Base-by-base conservation (phyloP, 495 filamentous ascomycete species). In the Neurospora sp. region DNA sequence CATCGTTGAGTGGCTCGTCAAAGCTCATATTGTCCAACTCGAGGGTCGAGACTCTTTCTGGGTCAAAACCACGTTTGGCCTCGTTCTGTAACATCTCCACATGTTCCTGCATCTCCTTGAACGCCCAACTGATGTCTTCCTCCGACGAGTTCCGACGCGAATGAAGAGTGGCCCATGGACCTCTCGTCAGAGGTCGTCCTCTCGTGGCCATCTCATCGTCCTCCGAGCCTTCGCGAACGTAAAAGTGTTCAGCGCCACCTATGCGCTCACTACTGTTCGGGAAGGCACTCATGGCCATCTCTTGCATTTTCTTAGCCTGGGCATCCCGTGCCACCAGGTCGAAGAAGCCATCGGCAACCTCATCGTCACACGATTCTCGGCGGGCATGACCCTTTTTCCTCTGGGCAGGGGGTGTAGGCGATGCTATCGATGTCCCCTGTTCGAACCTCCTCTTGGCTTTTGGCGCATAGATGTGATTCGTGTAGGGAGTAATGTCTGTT, bases 291-390 rank as follows among this genome's bases (percentile, higher is more conserved):
- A 86, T 82, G 76, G 83, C 84, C 71, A 82, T 77, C 79, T 87
- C 82, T 54, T 85, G 79, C 72, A 87, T 78, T 79, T 95, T 90
- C 79, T 89, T 89, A 66, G 54, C 54, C 79, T 95, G 90, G 16
- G 92, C 92, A 73, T 92, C 91, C 71, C 87, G 88, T 46, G 92
- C 91, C 27, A 93, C 92, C 71, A 97, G 83, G 27, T 91, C 89
- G 20, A 95, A 86, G 49, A 97, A 81, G 76, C 93, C 94, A 14
- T 90, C 90, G 62, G 90, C 90, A 73, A 92, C 90, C 74, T 88
- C 85, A 42, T 90, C 90, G 80, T 95, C 90, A 70, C 89, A 90
- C 70, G 86, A 83, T 84, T 92, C 85, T 84, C 90, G 78, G 60
- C 85, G 83, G 42, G 81, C 76, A 39, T 80, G 80, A 2, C 75